Base-by-base conservation (phyloP, 2,329 filamentous ascomycete genomes). In the Talaromyces verruculosus region DNA sequence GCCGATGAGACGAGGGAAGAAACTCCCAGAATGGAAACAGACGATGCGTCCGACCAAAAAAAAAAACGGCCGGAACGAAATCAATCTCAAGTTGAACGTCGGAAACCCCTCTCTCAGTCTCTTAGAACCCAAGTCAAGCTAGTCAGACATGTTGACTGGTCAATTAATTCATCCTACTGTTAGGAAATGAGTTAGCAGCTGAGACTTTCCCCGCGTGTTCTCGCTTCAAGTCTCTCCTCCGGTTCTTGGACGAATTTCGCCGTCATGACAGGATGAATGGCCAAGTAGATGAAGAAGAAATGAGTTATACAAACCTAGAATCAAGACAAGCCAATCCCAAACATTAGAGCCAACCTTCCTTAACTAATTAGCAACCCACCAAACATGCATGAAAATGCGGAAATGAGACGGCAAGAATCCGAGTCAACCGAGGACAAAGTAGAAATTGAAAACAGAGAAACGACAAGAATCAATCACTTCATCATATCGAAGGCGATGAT, bases 141-240 rank as follows among this genome's bases (percentile, higher is more conserved):
- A 60, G n/a, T 25, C 35, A 39, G 39, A 60, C 39, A 45, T 43
- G 22, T 41, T 30, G 57, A 45, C 57, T 39, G 39, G 19, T 17
- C 22, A 30, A 43, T 25, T 3, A n/a, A 59, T 25, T 59, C 57
- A 59, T 43, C 57, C 30, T 60, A 45, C 57, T 60, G 28, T 45
- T 25, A 30, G 8, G 8, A 30, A 5, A 43, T 11, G 57, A 25
- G 39, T 60, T 60, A 60, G 57, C 57, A 33, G 11, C 1, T 45
- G 19, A n/a, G 15, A 45, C 53, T 17, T 28, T 28, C 17, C 4
- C 13, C 7, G 33, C 2, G 3, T 17, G 22, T 41, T 22, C 41
- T 35, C 17, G 28, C 30, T 13, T 22, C n/a, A 5, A 19, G 33
- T 39, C 5, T 17, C n/a, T 37, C 28, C 15, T 19, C 30, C 47